phyloP scores from a whole-genome alignment of 352 stramenopile genomes.

The Aphanomyces invadans region DNA sequence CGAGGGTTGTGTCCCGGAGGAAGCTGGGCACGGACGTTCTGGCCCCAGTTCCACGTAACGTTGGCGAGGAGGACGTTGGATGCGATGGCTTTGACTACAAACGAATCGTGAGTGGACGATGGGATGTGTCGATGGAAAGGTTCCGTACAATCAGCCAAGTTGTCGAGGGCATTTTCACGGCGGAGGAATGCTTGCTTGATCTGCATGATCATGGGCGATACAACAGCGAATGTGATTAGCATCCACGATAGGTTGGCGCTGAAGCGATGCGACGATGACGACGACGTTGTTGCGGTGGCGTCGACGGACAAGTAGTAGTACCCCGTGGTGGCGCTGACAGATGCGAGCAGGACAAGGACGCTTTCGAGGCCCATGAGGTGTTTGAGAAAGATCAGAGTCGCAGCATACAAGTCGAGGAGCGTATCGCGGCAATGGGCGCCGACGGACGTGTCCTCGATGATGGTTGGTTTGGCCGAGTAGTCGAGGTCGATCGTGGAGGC shows the following conservation, averaged over 20 bases:
- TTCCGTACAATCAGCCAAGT: slow-evolving; percentile 50
- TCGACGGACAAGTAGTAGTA: slow-evolving; percentile 60
- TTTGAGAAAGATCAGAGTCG: slow-evolving; percentile 62
- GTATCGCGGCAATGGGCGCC: slow-evolving; percentile 36
- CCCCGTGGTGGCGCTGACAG: slow-evolving; percentile 45
- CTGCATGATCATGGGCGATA: slow-evolving; percentile 84
- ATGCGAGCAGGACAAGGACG: slow-evolving; percentile 57
- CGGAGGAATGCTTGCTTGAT: slow-evolving; percentile 73
- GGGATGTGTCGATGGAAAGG: not conserved
- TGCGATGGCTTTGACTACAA: slow-evolving; percentile 49
- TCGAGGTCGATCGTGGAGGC: not conserved
- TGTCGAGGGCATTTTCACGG: slow-evolving; percentile 58
- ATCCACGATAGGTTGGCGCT: slow-evolving; percentile 81
- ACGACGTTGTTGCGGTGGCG: slow-evolving; percentile 28
- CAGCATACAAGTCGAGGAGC: slow-evolving; percentile 66
- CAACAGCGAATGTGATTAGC: slow-evolving; percentile 71
- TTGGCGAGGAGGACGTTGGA: slow-evolving; percentile 69
- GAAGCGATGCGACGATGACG: slow-evolving; percentile 29
- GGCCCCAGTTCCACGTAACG: slow-evolving; percentile 74
- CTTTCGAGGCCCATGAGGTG: slow-evolving; percentile 74
- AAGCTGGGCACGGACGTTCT: slow-evolving; percentile 50
- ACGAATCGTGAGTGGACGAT: not conserved
- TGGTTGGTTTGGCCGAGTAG: not conserved
- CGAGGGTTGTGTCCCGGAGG: slow-evolving; percentile 40
- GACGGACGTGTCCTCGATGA: not conserved